phyloP scores from a whole-genome alignment of 176 grass and related monocot genomes.

The Poa pratensis region DNA sequence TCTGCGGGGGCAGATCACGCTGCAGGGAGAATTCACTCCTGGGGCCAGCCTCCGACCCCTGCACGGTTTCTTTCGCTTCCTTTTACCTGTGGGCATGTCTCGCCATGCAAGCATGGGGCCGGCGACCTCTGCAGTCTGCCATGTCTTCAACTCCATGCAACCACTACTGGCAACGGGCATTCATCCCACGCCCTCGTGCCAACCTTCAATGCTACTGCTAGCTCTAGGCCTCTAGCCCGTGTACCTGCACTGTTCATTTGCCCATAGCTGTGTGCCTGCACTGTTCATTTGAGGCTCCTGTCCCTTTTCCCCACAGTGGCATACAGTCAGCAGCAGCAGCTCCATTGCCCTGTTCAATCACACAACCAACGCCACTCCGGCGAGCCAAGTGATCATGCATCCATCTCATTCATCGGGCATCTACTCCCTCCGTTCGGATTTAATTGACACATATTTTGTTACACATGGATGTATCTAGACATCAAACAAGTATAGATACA shows the following conservation, averaged over 20 bases:
- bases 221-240: not conserved
- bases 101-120: not conserved
- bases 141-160: constrained; percentile 48
- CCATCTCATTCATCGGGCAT: not conserved
- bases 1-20: not conserved
- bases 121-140: not conserved
- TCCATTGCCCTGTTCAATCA: not conserved
- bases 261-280: not conserved
- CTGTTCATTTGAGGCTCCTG: constrained; percentile 39
- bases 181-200: constrained; percentile 5
- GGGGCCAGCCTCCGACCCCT: not conserved
- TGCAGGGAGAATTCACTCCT: constrained; percentile 22
- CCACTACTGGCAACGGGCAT: not conserved
- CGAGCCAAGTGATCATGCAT: not conserved
- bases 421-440: no score
- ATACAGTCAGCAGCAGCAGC: constrained; percentile 2
- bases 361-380: not conserved
- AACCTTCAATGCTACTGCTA: constrained; percentile 10
- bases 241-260: constrained; percentile 36
- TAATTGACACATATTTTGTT: no score
- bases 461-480: no score
- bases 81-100: constrained; percentile 7
- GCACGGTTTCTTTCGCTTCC: not conserved
- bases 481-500: no score
- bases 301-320: not conserved